phyloP scores from a whole-genome alignment of 2,329 filamentous ascomycete genomes.

The Albophoma yamanashiensis region DNA sequence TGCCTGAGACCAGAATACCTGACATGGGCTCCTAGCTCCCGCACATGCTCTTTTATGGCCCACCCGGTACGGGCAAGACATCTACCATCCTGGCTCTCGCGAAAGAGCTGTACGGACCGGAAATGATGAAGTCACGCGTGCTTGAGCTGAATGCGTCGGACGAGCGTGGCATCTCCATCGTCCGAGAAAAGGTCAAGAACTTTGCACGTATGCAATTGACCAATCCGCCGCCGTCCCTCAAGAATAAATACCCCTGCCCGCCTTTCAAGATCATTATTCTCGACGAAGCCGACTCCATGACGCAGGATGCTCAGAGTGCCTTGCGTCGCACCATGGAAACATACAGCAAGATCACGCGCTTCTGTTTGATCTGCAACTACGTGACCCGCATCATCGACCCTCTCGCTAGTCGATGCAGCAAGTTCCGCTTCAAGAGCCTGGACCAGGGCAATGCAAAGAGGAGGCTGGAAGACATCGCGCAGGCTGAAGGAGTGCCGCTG shows the following conservation, averaged over 20 bases:
- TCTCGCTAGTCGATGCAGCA: conserved; percentile 83
- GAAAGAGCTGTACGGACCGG: conserved; percentile 93
- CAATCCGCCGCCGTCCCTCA: conserved; percentile 61
- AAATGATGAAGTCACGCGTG: conserved; percentile 87
- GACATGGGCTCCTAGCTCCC: conserved; percentile 47
- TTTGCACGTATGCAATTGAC: conserved; percentile 94
- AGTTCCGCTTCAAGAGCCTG: conserved; percentile 95
- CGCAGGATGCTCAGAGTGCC: conserved; percentile 91
- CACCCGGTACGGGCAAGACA: conserved; percentile 95
- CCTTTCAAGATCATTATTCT: conserved; percentile 99
- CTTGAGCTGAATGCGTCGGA: conserved; percentile 98
- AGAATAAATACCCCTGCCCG: conserved; percentile 74
- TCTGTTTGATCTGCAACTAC: conserved; percentile 98
- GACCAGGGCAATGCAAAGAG: conserved; percentile 75
- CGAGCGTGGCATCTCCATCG: conserved; percentile 93
- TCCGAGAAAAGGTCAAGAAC: conserved; percentile 95
- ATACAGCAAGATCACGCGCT: conserved; percentile 90
- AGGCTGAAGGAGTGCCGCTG: conserved; percentile 62
- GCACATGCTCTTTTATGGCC: conserved; percentile 99
- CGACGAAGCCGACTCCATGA: conserved; percentile 98
- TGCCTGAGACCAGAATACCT: background rate
- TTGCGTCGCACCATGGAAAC: conserved; percentile 96
- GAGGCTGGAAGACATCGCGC: conserved; percentile 73
- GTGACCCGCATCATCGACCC: conserved; percentile 97
- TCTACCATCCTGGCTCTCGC: conserved; percentile 94